These are phyloP conservation scores for Rhinocladiella mackenziei DNA, from an alignment of 2,329 filamentous ascomycete species.

Conservation along the genomic window DNA sequence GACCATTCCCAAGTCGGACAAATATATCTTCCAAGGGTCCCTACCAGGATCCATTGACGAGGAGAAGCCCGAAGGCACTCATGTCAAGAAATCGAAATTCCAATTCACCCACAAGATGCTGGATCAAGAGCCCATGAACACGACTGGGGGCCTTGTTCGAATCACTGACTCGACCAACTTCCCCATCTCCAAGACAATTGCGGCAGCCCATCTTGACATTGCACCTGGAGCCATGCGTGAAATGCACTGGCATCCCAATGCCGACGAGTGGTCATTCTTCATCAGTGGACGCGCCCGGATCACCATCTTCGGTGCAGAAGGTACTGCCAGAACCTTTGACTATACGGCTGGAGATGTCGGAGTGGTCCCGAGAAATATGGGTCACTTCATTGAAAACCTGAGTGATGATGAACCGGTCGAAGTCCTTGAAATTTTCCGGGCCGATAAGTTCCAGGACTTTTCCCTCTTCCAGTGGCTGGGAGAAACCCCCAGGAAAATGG, in stretches of 20 bases:
- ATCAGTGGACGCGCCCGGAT: conserved; percentile 67
- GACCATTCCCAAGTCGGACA: conserved; percentile 60
- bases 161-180: conserved; percentile 76
- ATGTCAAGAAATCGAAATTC: conserved; percentile 63
- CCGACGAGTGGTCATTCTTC: conserved; percentile 80
- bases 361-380: conserved; percentile 72
- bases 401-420: conserved; percentile 68
- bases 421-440: conserved; percentile 71
- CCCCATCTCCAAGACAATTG: conserved; percentile 66
- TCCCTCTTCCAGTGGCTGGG: conserved; percentile 72
- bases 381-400: conserved; percentile 77
- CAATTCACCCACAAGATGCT: conserved; percentile 70
- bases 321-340: conserved; percentile 69
- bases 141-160: conserved; percentile 66
- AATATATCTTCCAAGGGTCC: conserved; percentile 73
- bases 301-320: conserved; percentile 68
- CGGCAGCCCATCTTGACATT: conserved; percentile 68
- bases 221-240: conserved; percentile 68
- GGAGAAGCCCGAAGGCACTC: conserved; percentile 57
- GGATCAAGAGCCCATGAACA: conserved; percentile 62
- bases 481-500: conserved; percentile 64
- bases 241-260: conserved; percentile 79
- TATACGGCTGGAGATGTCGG: conserved; percentile 71
- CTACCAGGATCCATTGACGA: conserved; percentile 61
- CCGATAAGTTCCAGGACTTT: conserved; percentile 68